These are phyloP conservation scores for Heterobasidion occidentale DNA, from an alignment of 1,284 basidiomycete species.

Conservation along the genomic window DNA sequence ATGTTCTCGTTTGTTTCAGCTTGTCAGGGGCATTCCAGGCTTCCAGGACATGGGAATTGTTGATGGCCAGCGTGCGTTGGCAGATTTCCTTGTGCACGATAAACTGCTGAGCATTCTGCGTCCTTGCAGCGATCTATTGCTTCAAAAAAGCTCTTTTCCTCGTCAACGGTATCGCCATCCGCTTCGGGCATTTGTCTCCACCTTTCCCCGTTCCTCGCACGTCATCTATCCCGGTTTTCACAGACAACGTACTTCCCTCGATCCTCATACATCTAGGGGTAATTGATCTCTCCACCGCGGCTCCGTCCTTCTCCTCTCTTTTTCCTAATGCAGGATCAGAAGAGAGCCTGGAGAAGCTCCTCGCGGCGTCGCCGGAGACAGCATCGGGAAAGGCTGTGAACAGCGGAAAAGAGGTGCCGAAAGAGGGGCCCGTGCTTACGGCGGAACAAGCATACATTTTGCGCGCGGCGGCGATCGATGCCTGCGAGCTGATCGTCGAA, in stretches of 20 bases:
- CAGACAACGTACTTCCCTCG: conserved; percentile 85
- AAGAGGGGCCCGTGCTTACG: conserved; percentile 59
- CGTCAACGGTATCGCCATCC: conserved; percentile 57
- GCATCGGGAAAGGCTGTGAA: conserved; percentile 12
- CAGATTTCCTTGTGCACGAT: background rate
- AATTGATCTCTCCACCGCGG: conserved; percentile 48
- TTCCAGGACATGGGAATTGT: conserved; percentile 69
- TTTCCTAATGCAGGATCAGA: conserved; percentile 37
- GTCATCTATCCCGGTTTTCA: conserved; percentile 61
- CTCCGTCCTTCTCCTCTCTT: conserved; percentile 26
- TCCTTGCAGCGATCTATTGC: conserved; percentile 60
- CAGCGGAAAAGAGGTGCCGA: conserved; percentile 21
- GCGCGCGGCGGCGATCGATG: conserved; percentile 74
- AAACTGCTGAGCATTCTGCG: background rate
- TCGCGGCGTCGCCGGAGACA: conserved; percentile 20
- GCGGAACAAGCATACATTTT: conserved; percentile 62
- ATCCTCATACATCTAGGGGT: conserved; percentile 73
- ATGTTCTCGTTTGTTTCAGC: conserved; percentile 10
- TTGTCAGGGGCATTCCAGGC: conserved; percentile 57
- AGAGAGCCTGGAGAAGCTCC: conserved; percentile 30
- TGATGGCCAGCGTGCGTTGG: conserved; percentile 49
- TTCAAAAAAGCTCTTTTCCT: conserved; percentile 90
- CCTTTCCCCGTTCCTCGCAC: conserved; percentile 60
- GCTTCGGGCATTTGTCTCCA: conserved; percentile 46
- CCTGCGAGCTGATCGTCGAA: conserved; percentile 60